Percentiles rank a stretch among this genome's conserved stretches.
These are phyloP conservation scores for Seminavis robusta DNA, from an alignment of 108 stramenopile genomes.

Conservation along the genomic window DNA sequence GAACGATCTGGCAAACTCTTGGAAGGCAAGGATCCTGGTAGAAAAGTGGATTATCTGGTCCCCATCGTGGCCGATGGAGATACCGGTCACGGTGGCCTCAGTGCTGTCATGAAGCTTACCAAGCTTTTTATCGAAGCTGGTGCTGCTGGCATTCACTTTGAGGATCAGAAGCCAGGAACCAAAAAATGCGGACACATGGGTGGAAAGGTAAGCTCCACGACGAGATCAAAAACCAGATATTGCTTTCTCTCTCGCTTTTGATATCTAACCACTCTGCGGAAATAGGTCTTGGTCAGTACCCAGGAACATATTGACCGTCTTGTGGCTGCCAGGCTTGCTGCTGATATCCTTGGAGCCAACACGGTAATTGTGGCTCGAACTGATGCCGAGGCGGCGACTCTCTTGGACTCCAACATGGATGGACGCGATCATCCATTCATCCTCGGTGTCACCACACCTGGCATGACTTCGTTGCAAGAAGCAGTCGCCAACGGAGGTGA, in stretches of 20 bases:
- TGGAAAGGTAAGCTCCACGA: too few relatives aligned
- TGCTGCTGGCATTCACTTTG: constrained; percentile 85
- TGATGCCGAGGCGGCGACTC: constrained; percentile 96
- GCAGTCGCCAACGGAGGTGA: constrained; percentile 41
- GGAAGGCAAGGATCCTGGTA: constrained; percentile 52
- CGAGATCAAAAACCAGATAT: too few relatives aligned
- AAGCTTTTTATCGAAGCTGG: constrained; percentile 95
- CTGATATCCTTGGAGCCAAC: constrained; percentile 86
- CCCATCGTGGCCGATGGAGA: constrained; percentile 96
- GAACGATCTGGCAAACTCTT: constrained; percentile 68
- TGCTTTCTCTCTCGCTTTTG: too few relatives aligned
- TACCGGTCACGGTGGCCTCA: constrained; percentile 89
- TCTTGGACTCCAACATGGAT: constrained; percentile 93
- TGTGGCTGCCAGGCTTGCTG: constrained; percentile 87
- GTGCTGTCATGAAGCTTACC: constrained; percentile 94
- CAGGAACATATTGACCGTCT: constrained; percentile 95
- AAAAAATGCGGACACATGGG: constrained; percentile 98
- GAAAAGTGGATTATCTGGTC: constrained; percentile 86
- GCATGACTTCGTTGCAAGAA: constrained; percentile 56
- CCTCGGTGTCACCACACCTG: constrained; percentile 75
- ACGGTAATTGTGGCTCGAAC: constrained; percentile 90
- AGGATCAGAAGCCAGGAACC: constrained; percentile 91
- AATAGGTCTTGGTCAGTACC: constrained; percentile 88
- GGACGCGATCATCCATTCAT: constrained; percentile 96
- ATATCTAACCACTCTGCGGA: too few relatives aligned